Evolutionary conservation across 2,329 filamentous ascomycete species (phyloP).

Genomic region (Chrysoporthe cubensis): DNA sequence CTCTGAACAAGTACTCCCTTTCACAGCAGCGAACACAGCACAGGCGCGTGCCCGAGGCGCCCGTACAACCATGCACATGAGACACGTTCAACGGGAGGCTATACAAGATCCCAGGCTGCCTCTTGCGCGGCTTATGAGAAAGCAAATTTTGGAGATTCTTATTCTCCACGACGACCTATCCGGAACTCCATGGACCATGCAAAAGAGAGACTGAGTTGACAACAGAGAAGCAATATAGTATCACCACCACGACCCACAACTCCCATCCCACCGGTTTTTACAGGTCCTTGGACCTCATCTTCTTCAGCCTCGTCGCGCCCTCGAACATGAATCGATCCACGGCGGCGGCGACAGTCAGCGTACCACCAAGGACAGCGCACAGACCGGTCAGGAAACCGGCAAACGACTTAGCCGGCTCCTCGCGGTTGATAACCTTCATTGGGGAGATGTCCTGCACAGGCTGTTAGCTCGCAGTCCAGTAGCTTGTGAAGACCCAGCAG

Average conservation of each 20-base stretch:
- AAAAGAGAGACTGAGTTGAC: neutral
- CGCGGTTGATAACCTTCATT: constrained; percentile 99
- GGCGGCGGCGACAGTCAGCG: constrained; percentile 91
- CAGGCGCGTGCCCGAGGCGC: constrained; percentile 5
- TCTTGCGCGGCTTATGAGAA: neutral
- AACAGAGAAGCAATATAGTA: constrained; percentile 8
- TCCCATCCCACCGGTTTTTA: constrained; percentile 35
- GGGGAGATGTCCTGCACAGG: constrained; percentile 83
- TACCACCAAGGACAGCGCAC: constrained; percentile 93
- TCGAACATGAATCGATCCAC: constrained; percentile 92
- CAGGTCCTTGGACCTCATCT: constrained; percentile 72
- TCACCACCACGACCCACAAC: neutral
- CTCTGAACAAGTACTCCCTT: neutral
- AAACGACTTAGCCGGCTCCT: constrained; percentile 87
- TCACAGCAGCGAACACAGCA: constrained; percentile 15
- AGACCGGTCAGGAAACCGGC: constrained; percentile 91
- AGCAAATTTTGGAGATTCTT: constrained; percentile 3
- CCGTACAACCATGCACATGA: neutral
- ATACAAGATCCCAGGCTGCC: neutral
- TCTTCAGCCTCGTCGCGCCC: constrained; percentile 81
- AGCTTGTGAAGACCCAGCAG: neutral
- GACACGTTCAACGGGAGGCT: neutral
- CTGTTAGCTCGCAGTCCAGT: constrained; percentile 30
- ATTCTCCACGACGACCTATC: constrained; percentile 22
- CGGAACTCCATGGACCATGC: constrained; percentile 31